Percentiles rank a stretch among this genome's conserved stretches.
Conservation (phyloP, 805 yeast genomes). For the Myxozyma nipponensis region DNA sequence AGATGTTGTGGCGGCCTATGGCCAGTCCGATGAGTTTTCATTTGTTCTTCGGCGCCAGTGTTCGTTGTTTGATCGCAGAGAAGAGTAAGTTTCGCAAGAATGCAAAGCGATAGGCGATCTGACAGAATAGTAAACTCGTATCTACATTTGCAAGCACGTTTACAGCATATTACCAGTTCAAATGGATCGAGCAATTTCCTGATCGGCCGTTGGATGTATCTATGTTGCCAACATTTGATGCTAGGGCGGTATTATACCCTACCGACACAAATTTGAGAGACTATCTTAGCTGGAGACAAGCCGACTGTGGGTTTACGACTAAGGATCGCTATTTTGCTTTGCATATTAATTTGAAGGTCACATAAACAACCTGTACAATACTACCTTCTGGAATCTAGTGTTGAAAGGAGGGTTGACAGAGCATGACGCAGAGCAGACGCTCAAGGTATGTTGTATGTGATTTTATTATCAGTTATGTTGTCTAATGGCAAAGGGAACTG, state of each 20-base stretch:
- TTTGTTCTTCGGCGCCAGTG: slow-evolving; percentile 66
- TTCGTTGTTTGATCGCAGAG: slow-evolving; percentile 76
- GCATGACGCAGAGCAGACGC: slow-evolving; percentile 71
- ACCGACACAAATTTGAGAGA: slow-evolving; percentile 58
- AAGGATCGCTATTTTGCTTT: neutral
- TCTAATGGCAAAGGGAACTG: slow-evolving; percentile 57
- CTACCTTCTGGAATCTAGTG: slow-evolving; percentile 86
- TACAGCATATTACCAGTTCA: slow-evolving; percentile 66
- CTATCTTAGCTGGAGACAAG: slow-evolving; percentile 92
- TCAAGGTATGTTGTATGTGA: slow-evolving; percentile 39
- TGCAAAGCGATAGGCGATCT: neutral
- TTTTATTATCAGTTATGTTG: neutral
- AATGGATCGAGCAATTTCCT: slow-evolving; percentile 63
- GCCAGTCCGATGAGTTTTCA: slow-evolving; percentile 93
- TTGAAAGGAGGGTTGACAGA: slow-evolving; percentile 63
- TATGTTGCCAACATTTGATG: slow-evolving; percentile 83
- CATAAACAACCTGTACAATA: slow-evolving; percentile 89
- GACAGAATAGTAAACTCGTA: slow-evolving; percentile 55
- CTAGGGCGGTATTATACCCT: slow-evolving; percentile 86
- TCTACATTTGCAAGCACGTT: slow-evolving; percentile 79
- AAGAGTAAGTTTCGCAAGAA: slow-evolving; percentile 35
- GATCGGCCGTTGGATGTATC: slow-evolving; percentile 46
- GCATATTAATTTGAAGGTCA: slow-evolving; percentile 45
- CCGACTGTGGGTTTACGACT: slow-evolving; percentile 50
- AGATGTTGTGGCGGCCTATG: slow-evolving; percentile 79